Conservation (phyloP, 305 asterid genomes). For the Striga hermonthica region DNA sequence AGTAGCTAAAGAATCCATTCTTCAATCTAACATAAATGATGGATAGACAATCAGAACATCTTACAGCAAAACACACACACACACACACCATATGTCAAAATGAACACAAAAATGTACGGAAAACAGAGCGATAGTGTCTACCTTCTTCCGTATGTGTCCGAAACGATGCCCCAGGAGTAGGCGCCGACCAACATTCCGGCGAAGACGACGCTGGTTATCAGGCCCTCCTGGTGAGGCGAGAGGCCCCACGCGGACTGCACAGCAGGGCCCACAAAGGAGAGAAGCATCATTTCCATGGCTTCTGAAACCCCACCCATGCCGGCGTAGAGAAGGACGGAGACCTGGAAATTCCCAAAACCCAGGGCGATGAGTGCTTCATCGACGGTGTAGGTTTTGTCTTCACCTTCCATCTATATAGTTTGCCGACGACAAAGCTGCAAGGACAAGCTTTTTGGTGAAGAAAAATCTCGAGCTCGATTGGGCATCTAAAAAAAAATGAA, state of each 20-base stretch:
- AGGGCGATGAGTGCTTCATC: constrained; percentile 66
- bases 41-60: no score
- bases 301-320: constrained; percentile 78
- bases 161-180: constrained; percentile 64
- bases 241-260: constrained; percentile 69
- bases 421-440: no score
- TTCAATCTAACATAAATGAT: not conserved
- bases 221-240: constrained; percentile 65
- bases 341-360: constrained; percentile 76
- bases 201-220: constrained; percentile 56
- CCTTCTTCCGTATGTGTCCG: constrained; percentile 73
- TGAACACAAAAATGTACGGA: constrained; percentile 3
- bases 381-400: constrained; percentile 45
- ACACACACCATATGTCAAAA: not conserved
- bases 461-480: no score
- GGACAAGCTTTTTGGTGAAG: no score
- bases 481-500: no score
- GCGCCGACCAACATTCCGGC: constrained; percentile 74
- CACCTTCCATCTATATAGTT: constrained; percentile 52
- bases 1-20: not conserved
- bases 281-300: constrained; percentile 89
- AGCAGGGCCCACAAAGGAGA: constrained; percentile 70
- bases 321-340: constrained; percentile 53
- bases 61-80: not conserved
- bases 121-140: constrained; percentile 16